These are phyloP conservation scores for Calonectria hawksworthii DNA, from an alignment of 2,329 filamentous ascomycete genomes.

Conservation along the genomic window DNA sequence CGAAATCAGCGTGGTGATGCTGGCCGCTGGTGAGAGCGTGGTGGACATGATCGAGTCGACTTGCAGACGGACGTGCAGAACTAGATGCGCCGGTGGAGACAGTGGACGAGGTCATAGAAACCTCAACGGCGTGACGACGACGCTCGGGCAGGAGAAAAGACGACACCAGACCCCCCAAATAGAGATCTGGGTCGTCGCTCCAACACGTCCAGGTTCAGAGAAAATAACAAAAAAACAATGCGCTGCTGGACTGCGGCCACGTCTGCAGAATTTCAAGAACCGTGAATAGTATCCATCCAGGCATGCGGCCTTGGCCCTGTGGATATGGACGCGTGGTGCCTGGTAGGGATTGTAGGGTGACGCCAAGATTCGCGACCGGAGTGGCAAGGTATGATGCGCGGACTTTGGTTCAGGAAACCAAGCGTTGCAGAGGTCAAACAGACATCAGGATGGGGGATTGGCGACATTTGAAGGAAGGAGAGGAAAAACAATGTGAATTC, in stretches of 20 bases:
- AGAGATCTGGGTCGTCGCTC: slow-evolving; percentile 26
- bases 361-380: slow-evolving; percentile 13
- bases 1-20: slow-evolving; percentile 30
- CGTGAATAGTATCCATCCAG: slow-evolving; percentile 42
- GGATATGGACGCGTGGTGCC: slow-evolving; percentile 26
- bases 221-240: slow-evolving; percentile 23
- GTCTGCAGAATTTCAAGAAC: slow-evolving; percentile 37
- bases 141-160: not conserved
- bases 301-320: slow-evolving; percentile 28
- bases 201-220: slow-evolving; percentile 33
- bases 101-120: slow-evolving; percentile 20
- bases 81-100: slow-evolving; percentile 27
- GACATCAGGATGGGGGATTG: slow-evolving; percentile 34
- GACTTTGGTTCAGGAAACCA: slow-evolving; percentile 29
- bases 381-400: slow-evolving; percentile 12
- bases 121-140: slow-evolving; percentile 35
- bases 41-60: slow-evolving; percentile 21
- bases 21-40: slow-evolving; percentile 35
- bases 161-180: slow-evolving; percentile 18
- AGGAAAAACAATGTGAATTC: slow-evolving; percentile 24
- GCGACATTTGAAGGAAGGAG: slow-evolving; percentile 22
- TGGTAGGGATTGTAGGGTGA: slow-evolving; percentile 20
- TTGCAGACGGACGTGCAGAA: slow-evolving; percentile 19
- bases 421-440: slow-evolving; percentile 20
- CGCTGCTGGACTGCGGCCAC: slow-evolving; percentile 39